phyloP scores from a whole-genome alignment of 176 grass and related monocot genomes.

The Oryza meyeriana region DNA sequence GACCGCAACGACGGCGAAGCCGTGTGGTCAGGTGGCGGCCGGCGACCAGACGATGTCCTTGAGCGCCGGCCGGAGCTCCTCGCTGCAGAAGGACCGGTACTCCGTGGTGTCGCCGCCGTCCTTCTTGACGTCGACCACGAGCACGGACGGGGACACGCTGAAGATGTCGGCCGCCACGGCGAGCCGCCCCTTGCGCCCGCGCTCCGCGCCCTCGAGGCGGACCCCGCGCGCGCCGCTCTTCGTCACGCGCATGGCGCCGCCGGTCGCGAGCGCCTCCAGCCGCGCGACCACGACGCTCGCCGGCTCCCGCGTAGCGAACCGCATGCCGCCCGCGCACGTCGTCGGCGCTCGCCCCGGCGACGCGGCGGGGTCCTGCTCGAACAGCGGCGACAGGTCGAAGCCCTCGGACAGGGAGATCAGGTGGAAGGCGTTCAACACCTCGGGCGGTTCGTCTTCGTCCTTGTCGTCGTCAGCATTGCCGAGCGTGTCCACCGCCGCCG shows the following conservation, averaged over 20 bases:
- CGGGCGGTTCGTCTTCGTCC: conserved; percentile 30
- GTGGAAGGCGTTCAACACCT: conserved; percentile 54
- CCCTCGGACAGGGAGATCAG: conserved; percentile 50
- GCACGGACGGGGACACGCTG: conserved; percentile 32
- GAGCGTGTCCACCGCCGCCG: not conserved
- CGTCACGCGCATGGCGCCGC: conserved; percentile 39
- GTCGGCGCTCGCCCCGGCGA: not conserved
- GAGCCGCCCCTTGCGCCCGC: conserved; percentile 14
- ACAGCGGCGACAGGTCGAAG: conserved; percentile 54
- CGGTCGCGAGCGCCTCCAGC: conserved; percentile 43
- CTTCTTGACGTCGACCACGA: conserved; percentile 36
- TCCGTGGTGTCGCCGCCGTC: conserved; percentile 35
- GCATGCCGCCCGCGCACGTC: conserved; percentile 20
- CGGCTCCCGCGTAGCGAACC: conserved; percentile 33
- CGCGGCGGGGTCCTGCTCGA: conserved; percentile 28
- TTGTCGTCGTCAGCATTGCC: not conserved
- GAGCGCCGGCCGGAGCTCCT: conserved; percentile 40
- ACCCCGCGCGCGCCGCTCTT: conserved; percentile 32
- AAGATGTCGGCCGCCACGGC: conserved; percentile 42
- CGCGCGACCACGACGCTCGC: conserved; percentile 32
- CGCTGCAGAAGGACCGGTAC: conserved; percentile 29
- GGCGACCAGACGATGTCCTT: conserved; percentile 39
- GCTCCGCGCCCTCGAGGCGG: conserved; percentile 33
- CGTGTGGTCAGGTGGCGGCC: not conserved
- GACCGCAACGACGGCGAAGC: not conserved